These are phyloP conservation scores for Cymbopogon flexuosus DNA, from an alignment of 202 grass and related monocot species.

Conservation along the genomic window DNA sequence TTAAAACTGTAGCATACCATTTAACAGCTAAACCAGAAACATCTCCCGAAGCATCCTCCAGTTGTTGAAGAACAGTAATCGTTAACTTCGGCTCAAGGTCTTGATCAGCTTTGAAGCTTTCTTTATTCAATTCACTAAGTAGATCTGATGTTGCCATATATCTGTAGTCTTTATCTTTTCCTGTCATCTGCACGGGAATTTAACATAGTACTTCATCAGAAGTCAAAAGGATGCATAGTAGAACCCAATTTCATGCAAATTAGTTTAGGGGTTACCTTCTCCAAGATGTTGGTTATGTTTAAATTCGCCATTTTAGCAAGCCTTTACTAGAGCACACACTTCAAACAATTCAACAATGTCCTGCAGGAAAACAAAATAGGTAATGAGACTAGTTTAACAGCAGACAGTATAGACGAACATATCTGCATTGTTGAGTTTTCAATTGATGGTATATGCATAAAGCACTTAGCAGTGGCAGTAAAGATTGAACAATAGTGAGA, in stretches of 20 bases:
- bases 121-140: slow-evolving; percentile 82
- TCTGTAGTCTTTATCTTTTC: slow-evolving; percentile 99
- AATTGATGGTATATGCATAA: neutral
- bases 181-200: slow-evolving; percentile 72
- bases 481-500: neutral
- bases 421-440: neutral
- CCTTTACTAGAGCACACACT: slow-evolving; percentile 23
- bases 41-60: slow-evolving; percentile 96
- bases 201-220: slow-evolving; percentile 12
- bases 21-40: slow-evolving; percentile 99
- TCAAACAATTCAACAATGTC: neutral
- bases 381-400: neutral
- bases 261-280: slow-evolving; percentile 56
- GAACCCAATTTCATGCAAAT: slow-evolving; percentile 6
- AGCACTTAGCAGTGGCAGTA: neutral
- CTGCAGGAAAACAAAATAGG: slow-evolving; percentile 25
- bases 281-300: slow-evolving; percentile 80
- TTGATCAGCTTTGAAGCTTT: slow-evolving; percentile 74
- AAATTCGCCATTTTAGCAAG: slow-evolving; percentile 65
- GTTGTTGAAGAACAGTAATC: slow-evolving; percentile 82
- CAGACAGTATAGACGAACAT: neutral
- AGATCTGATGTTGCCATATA: slow-evolving; percentile 99
- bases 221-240: neutral
- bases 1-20: slow-evolving; percentile 52
- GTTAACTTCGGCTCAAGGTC: slow-evolving; percentile 78